phyloP scores from a whole-genome alignment of 2,329 filamentous ascomycete genomes.

The Cercospora sp. region DNA sequence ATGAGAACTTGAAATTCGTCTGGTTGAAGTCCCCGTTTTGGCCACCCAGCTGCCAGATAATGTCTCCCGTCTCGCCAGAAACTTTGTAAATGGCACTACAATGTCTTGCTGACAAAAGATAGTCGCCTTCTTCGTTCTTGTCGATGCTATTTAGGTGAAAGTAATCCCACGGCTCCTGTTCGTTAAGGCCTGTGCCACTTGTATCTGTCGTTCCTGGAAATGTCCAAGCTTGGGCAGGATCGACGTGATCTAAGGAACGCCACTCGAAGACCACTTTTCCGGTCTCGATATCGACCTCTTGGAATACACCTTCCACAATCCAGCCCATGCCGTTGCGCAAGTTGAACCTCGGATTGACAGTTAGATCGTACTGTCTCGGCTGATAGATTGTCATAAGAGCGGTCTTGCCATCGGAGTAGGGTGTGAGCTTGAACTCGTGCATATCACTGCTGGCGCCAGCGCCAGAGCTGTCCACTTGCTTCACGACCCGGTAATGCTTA shows the following conservation, averaged over 20 bases:
- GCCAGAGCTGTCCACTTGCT: slow-evolving; percentile 46
- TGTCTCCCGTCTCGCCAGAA: slow-evolving; percentile 48
- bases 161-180: slow-evolving; percentile 54
- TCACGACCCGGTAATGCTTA: slow-evolving; percentile 51
- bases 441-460: slow-evolving; percentile 51
- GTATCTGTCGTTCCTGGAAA: slow-evolving; percentile 46
- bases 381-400: slow-evolving; percentile 44
- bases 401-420: slow-evolving; percentile 45
- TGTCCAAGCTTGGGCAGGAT: slow-evolving; percentile 52
- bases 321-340: slow-evolving; percentile 50
- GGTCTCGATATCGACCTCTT: slow-evolving; percentile 58
- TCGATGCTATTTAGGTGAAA: slow-evolving; percentile 58
- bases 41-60: slow-evolving; percentile 55
- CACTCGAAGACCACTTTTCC: slow-evolving; percentile 61
- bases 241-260: slow-evolving; percentile 59
- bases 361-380: slow-evolving; percentile 50
- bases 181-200: slow-evolving; percentile 51
- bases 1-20: slow-evolving; percentile 53
- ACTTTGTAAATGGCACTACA: slow-evolving; percentile 52
- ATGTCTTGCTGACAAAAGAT: slow-evolving; percentile 52
- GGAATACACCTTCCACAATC: slow-evolving; percentile 56
- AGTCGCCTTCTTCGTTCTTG: slow-evolving; percentile 53
- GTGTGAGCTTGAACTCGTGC: slow-evolving; percentile 55
- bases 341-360: slow-evolving; percentile 41
- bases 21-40: slow-evolving; percentile 49